phyloP scores from a whole-genome alignment of 495 filamentous ascomycete genomes.

The Talaromyces adpressus region DNA sequence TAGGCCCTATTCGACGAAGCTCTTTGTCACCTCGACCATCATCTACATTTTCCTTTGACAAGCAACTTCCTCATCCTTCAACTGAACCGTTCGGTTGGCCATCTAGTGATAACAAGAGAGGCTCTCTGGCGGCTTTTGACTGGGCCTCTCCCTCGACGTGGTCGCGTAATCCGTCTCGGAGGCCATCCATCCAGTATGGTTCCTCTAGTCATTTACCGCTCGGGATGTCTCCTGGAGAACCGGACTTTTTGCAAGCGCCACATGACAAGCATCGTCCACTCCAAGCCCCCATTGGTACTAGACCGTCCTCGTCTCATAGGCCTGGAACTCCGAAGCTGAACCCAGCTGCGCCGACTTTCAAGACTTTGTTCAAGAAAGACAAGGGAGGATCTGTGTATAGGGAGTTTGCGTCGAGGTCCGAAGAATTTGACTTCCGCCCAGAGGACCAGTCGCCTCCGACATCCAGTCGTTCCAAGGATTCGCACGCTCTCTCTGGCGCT shows the following conservation, averaged over 20 bases:
- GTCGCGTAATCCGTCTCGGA: conserved; percentile 49
- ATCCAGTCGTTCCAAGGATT: conserved; percentile 55
- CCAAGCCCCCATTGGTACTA: conserved; percentile 48
- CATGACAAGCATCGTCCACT: conserved; percentile 39
- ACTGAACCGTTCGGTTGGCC: conserved; percentile 69
- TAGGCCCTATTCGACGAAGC: conserved; percentile 49
- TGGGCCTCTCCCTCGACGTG: conserved; percentile 51
- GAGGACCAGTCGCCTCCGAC: conserved; percentile 49
- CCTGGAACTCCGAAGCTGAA: conserved; percentile 53
- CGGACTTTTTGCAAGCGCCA: conserved; percentile 36
- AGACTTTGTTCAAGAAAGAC: conserved; percentile 39
- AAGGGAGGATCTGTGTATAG: conserved; percentile 20
- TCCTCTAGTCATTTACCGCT: conserved; percentile 49
- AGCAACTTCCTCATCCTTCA: conserved; percentile 65
- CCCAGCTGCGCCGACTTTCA: conserved; percentile 55
- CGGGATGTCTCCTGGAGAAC: conserved; percentile 37
- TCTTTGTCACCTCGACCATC: conserved; percentile 67
- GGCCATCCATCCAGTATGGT: conserved; percentile 49
- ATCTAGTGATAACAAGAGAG: conserved; percentile 46
- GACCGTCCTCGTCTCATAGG: conserved; percentile 47
- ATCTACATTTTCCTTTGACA: conserved; percentile 73
- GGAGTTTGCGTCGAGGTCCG: conserved; percentile 14
- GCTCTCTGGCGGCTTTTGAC: conserved; percentile 45
- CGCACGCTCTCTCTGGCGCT: conserved; percentile 53
- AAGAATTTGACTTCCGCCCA: conserved; percentile 30